phyloP scores from a whole-genome alignment of 2,329 filamentous ascomycete genomes.

The Diaporthe ilicicola region DNA sequence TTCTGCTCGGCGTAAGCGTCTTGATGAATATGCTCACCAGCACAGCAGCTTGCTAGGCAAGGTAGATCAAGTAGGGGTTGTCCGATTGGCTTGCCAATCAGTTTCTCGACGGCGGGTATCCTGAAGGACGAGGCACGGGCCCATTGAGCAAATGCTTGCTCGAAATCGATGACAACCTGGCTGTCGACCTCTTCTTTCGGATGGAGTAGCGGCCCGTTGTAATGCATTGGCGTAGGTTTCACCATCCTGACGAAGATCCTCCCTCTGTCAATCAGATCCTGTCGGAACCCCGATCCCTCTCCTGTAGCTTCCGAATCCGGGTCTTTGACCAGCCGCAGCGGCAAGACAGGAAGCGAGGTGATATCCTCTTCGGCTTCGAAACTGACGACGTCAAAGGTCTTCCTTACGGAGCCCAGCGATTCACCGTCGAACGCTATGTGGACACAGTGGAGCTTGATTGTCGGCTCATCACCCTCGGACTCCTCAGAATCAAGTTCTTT shows the following conservation, averaged over 20 bases:
- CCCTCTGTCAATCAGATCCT: constrained; percentile 36
- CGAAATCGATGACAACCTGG: constrained; percentile 45
- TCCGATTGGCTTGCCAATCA: not conserved
- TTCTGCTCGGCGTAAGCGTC: constrained; percentile 1
- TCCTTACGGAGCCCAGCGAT: constrained; percentile 39
- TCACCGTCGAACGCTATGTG: constrained; percentile 45
- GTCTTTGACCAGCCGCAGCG: not conserved
- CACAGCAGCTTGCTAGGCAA: constrained; percentile 1
- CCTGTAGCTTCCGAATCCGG: not conserved
- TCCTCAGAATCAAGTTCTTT: not conserved
- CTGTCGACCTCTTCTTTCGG: constrained; percentile 42
- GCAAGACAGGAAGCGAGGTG: constrained; percentile 34
- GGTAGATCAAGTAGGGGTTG: not conserved
- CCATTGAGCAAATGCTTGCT: constrained; percentile 36
- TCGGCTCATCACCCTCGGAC: not conserved
- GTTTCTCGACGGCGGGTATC: not conserved
- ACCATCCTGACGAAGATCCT: constrained; percentile 36
- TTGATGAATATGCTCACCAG: not conserved
- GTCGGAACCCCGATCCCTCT: not conserved
- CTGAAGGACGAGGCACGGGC: not conserved
- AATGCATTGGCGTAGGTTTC: constrained; percentile 41
- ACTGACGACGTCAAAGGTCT: constrained; percentile 35
- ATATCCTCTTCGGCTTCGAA: constrained; percentile 41
- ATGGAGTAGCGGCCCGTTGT: constrained; percentile 38
- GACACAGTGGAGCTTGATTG: constrained; percentile 29